These are phyloP conservation scores for Sphenostylis stenocarpa DNA, from an alignment of 306 rosid genomes.

Conservation along the genomic window DNA sequence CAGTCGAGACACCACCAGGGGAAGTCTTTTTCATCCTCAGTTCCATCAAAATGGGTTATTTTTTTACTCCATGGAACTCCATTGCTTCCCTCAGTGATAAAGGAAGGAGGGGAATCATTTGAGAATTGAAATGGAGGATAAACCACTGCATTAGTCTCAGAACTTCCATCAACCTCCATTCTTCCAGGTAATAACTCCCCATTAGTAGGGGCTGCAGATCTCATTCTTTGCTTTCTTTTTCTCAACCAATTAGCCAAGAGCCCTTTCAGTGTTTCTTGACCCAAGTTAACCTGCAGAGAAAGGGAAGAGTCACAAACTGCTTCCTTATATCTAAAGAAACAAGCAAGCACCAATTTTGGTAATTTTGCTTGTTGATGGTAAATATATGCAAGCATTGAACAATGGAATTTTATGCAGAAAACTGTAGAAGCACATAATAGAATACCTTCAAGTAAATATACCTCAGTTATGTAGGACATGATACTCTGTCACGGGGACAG, in stretches of 20 bases:
- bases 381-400: neutral
- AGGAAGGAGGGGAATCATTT: conserved; percentile 72
- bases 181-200: conserved; percentile 78
- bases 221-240: conserved; percentile 75
- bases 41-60: conserved; percentile 83
- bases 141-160: conserved; percentile 77
- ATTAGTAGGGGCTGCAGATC: conserved; percentile 65
- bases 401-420: neutral
- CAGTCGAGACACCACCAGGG: conserved; percentile 98
- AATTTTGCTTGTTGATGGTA: neutral
- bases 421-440: neutral
- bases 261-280: conserved; percentile 95
- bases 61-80: conserved; percentile 98
- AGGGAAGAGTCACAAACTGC: neutral
- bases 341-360: conserved; percentile 14
- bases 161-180: conserved; percentile 70
- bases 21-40: conserved; percentile 90
- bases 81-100: conserved; percentile 86
- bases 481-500: neutral
- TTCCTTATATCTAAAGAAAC: no score
- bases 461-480: neutral
- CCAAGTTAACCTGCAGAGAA: conserved; percentile 80
- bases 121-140: conserved; percentile 97
- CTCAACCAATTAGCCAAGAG: conserved; percentile 87
- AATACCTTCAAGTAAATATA: neutral